Conservation (phyloP, 2,329 filamentous ascomycete species). For the Alternaria hordeiaustralica region DNA sequence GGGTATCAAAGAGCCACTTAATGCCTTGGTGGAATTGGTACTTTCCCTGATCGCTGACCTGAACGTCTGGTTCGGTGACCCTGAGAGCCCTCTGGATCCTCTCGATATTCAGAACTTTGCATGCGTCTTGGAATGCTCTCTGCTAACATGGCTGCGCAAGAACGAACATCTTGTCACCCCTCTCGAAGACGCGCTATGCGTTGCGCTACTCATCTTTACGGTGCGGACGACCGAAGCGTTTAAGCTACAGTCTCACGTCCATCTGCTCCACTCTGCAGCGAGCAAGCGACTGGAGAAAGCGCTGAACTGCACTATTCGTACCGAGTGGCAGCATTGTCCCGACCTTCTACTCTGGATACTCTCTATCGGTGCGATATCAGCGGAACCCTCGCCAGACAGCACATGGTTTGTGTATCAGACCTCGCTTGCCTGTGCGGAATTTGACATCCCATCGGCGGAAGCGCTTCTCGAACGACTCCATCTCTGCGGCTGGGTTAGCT, state of each 20-base stretch:
- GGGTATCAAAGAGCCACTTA: slow-evolving; percentile 38
- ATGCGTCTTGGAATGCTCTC: slow-evolving; percentile 41
- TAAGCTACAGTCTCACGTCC: slow-evolving; percentile 30
- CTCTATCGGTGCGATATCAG: slow-evolving; percentile 44
- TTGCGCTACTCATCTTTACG: slow-evolving; percentile 46
- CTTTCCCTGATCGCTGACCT: slow-evolving; percentile 45
- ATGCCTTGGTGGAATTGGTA: slow-evolving; percentile 35
- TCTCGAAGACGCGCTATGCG: slow-evolving; percentile 46
- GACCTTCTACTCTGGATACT: slow-evolving; percentile 49
- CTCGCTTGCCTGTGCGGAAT: slow-evolving; percentile 42
- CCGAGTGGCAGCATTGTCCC: slow-evolving; percentile 41
- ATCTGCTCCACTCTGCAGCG: slow-evolving; percentile 40
- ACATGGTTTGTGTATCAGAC: slow-evolving; percentile 44
- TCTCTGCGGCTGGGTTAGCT: slow-evolving; percentile 47
- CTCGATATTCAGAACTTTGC: slow-evolving; percentile 48
- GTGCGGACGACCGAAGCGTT: slow-evolving; percentile 45
- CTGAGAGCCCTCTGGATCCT: slow-evolving; percentile 40
- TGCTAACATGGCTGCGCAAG: slow-evolving; percentile 42
- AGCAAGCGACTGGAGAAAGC: slow-evolving; percentile 45
- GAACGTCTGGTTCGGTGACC: slow-evolving; percentile 42
- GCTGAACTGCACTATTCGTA: slow-evolving; percentile 40
- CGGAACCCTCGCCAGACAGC: slow-evolving; percentile 39
- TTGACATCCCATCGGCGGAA: slow-evolving; percentile 34
- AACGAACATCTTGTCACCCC: slow-evolving; percentile 33
- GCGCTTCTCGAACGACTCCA: slow-evolving; percentile 39